phyloP scores from a whole-genome alignment of 768 basidiomycete genomes.

The Cystobasidium onofrii region DNA sequence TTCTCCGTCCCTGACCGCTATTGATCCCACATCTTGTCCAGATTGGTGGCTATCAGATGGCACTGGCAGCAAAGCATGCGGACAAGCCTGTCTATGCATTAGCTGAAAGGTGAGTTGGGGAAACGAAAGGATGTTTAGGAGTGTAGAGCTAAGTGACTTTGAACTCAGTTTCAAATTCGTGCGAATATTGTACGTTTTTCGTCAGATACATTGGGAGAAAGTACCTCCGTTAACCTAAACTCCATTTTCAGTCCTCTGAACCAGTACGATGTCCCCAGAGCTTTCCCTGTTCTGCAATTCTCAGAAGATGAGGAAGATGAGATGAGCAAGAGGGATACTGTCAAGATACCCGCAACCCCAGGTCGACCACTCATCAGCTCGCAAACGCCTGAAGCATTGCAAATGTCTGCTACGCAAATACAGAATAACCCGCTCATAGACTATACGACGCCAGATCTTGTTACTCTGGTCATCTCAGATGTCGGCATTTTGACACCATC shows the following conservation, averaged over 20 bases:
- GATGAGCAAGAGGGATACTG: neutral
- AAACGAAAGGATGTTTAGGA: neutral
- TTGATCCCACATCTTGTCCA: neutral
- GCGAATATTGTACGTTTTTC: conserved; percentile 34
- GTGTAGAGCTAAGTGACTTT: neutral
- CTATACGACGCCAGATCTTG: conserved; percentile 34
- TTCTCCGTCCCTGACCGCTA: neutral
- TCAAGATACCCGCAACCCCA: conserved; percentile 21
- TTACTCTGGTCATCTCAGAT: conserved; percentile 31
- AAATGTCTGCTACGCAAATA: conserved; percentile 33
- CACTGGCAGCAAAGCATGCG: conserved; percentile 85
- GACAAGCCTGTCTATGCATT: conserved; percentile 85
- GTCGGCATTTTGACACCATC: conserved; percentile 34
- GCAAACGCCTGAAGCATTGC: conserved; percentile 18
- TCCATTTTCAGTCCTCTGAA: conserved; percentile 29
- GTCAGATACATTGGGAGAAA: too few species aligned
- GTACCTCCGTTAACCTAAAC: too few species aligned
- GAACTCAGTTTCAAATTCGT: conserved; percentile 34
- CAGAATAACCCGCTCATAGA: conserved; percentile 34
- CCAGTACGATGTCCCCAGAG: conserved; percentile 33
- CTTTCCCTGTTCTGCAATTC: conserved; percentile 22
- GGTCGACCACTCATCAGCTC: conserved; percentile 16
- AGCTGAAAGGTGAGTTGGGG: conserved; percentile 23
- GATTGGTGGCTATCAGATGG: conserved; percentile 92
- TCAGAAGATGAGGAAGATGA: conserved; percentile 6